Evolutionary conservation across 2,329 filamentous ascomycete genomes (phyloP), one percentile per base, ranked within the genome.

Genomic region (Penicillium sp.): DNA sequence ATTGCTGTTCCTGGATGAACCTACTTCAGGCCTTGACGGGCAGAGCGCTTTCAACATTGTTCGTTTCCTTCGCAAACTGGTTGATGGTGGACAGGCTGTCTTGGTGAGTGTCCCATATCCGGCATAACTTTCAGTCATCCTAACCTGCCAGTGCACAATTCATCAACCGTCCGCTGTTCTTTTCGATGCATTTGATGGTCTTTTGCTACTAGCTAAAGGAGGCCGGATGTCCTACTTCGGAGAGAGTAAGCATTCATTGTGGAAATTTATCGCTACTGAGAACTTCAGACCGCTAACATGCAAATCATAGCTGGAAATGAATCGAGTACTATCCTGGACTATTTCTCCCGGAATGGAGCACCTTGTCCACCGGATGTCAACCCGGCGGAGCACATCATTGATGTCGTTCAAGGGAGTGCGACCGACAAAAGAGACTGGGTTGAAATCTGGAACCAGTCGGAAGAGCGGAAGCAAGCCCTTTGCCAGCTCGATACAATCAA

Each of bases 211-310:
- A 0, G 82, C 85, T n/a, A 81, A 77, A 59, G 87, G 86, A 3
- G 87, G 87, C 8, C 82, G 82, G 60, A 87, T 83, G 1, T 83
- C 86, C 1, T 89, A 88, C 67, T 88, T 88, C 64, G 87, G 87
- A 10, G 84, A 81, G 52, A 76, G 68, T 71, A 49, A 64, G 68
- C 57, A 36, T 36, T n/a, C 14, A n/a, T n/a, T 13, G 11, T 8
- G 24, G 8, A 36, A 36, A 36, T 4, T 5, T 5, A 36, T n/a
- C 13, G n/a, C 31, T 34, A 5, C 13, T 13, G 4, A 36, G 3
- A 13, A 36, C n/a, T 3, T 1, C 1, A 6, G n/a, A 2, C 6
- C 13, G 5, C 27, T 29, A 24, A n/a, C 4, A 7, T 14, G 29
- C 11, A 16, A 47, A 13, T 3, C 34, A 27, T 16, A 71, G 67